phyloP scores from a whole-genome alignment of 1,139 yeast species.

The Yamadazyma spencermartinsiae region DNA sequence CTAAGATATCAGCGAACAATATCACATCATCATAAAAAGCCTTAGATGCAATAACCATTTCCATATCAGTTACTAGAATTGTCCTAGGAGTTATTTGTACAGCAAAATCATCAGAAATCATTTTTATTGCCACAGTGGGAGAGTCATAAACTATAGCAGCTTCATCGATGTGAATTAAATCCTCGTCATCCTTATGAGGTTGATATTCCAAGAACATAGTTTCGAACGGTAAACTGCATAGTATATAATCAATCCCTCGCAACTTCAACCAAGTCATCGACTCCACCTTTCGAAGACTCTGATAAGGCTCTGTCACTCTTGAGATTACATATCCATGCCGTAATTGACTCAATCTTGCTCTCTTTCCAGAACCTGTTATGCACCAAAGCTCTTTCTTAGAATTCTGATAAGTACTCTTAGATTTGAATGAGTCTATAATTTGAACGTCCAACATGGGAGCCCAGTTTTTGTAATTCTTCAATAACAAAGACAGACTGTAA shows the following conservation, averaged over 20 bases:
- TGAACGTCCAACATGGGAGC: constrained; percentile 48
- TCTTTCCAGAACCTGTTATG: constrained; percentile 42
- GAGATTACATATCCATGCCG: constrained; percentile 38
- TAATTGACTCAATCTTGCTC: constrained; percentile 40
- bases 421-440: constrained; percentile 29
- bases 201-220: constrained; percentile 37
- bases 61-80: constrained; percentile 25
- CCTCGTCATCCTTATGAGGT: constrained; percentile 16
- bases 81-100: constrained; percentile 31
- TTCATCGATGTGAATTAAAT: constrained; percentile 28
- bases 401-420: constrained; percentile 19
- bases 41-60: constrained; percentile 9
- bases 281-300: constrained; percentile 29
- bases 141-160: constrained; percentile 13
- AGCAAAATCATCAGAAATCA: constrained; percentile 8
- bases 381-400: constrained; percentile 47
- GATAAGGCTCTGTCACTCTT: constrained; percentile 28
- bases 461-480: constrained; percentile 44
- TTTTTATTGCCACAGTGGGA: constrained; percentile 10
- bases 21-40: constrained; percentile 13
- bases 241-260: constrained; percentile 22
- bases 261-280: constrained; percentile 19
- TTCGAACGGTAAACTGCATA: constrained; percentile 40
- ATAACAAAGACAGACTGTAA: constrained; percentile 14
- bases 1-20: constrained; percentile 17